Evolutionary conservation across 768 basidiomycete genomes (phyloP).

Genomic region (Russula olivacea): DNA sequence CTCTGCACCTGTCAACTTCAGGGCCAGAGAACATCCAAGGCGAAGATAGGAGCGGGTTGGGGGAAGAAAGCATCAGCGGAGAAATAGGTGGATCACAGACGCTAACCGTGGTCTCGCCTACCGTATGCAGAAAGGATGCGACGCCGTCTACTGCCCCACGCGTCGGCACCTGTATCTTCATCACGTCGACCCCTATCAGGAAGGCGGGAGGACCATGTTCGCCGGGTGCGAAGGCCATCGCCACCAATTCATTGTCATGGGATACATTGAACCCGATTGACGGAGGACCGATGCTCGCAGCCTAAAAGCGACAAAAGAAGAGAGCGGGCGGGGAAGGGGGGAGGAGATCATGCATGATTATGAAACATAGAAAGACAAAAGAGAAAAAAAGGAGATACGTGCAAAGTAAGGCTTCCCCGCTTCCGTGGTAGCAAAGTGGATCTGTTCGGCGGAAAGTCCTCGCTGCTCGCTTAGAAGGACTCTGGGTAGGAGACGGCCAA

Average conservation of each 20-base stretch:
- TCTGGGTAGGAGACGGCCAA: slow-evolving; percentile 72
- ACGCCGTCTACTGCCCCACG: slow-evolving; percentile 48
- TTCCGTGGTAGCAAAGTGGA: slow-evolving; percentile 52
- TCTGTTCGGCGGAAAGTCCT: slow-evolving; percentile 42
- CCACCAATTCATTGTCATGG: slow-evolving; percentile 70
- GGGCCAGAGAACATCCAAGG: neutral
- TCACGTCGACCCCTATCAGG: slow-evolving; percentile 70
- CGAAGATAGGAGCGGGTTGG: neutral
- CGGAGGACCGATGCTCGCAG: slow-evolving; percentile 42
- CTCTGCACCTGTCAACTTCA: slow-evolving; percentile 41
- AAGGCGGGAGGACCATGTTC: slow-evolving; percentile 51
- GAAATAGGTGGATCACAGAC: slow-evolving; percentile 16
- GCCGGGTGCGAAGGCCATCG: slow-evolving; percentile 50
- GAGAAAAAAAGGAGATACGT: slow-evolving; percentile 29
- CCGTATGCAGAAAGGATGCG: slow-evolving; percentile 52
- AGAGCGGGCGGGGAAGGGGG: neutral
- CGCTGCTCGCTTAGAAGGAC: slow-evolving; percentile 52
- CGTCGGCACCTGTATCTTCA: slow-evolving; percentile 61
- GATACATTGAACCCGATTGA: slow-evolving; percentile 74
- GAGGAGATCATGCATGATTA: neutral
- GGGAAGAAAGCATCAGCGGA: neutral
- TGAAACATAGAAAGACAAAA: neutral
- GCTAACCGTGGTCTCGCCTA: slow-evolving; percentile 63
- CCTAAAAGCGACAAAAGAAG: slow-evolving; percentile 32
- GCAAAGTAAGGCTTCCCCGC: slow-evolving; percentile 76